Conservation (phyloP, 2,329 filamentous ascomycete species). For the Aspergillus terreus region DNA sequence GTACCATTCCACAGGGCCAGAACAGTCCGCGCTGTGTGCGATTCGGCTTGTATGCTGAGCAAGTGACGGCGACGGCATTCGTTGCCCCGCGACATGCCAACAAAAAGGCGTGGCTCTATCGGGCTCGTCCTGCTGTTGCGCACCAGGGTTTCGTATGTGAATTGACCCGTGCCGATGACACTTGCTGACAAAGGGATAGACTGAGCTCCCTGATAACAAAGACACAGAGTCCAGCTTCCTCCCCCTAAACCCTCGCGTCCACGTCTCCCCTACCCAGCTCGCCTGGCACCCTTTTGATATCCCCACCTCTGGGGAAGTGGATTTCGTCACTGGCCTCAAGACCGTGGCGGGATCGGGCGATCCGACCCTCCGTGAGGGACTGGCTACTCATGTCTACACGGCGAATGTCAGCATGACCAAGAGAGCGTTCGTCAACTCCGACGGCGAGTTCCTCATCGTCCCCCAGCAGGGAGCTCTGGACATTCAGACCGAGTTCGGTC, state of each 20-base stretch:
- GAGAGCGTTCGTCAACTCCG: conserved; percentile 58
- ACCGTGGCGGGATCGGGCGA: conserved; percentile 56
- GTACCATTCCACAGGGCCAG: conserved; percentile 36
- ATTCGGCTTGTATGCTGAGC: conserved; percentile 33
- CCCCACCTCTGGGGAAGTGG: conserved; percentile 46
- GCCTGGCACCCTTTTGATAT: conserved; percentile 57
- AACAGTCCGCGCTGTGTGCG: conserved; percentile 37
- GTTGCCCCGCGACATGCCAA: conserved; percentile 55
- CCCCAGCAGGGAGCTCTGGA: conserved; percentile 63
- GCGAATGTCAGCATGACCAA: conserved; percentile 55
- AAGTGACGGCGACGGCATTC: conserved; percentile 59
- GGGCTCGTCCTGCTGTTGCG: conserved; percentile 53
- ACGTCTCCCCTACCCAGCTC: conserved; percentile 54
- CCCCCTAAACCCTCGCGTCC: conserved; percentile 50
- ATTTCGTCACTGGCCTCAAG: conserved; percentile 54
- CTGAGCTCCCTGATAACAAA: conserved; percentile 43
- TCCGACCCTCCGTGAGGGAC: conserved; percentile 53
- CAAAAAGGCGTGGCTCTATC: conserved; percentile 58
- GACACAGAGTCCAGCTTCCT: conserved; percentile 32
- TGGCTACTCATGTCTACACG: conserved; percentile 55
- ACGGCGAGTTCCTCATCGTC: conserved; percentile 64
- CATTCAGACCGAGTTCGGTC: conserved; percentile 66
- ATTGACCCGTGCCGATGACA: too few relatives aligned
- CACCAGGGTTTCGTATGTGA: conserved; percentile 49
- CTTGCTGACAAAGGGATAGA: conserved; percentile 25